Evolutionary conservation across 805 yeast genomes (phyloP), one percentile per base, ranked within the genome.

Genomic region (Wickerhamiella kurtzmanii): DNA sequence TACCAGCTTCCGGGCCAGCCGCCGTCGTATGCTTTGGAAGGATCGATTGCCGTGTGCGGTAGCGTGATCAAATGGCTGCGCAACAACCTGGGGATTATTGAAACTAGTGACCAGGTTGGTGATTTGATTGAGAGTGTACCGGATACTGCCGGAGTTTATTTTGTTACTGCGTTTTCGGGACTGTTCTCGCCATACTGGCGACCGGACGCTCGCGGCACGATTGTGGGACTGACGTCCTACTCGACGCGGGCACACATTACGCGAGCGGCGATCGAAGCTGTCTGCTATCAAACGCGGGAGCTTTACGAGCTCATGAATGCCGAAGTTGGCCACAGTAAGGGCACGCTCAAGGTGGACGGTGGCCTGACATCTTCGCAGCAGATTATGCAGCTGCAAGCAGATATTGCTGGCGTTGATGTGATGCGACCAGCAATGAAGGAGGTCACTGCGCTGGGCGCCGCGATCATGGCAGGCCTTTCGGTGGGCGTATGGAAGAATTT

Each of bases 131-230:
- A 82, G 21, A 80, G 78, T 57, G 95, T 85, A 36, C 71, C 74
- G 21, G 77, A 82, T 61, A 72, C 89, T 16, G 95, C 92, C 44
- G 96, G 96, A 37, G 96, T 88, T 21, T 87, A 85, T 36, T 88
- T 88, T 60, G 94, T 88, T 41, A 95, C 97, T 25, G 96, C 96
- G 2, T 86, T 88, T 62, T 80, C 88, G 28, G 97, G 97, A 5
- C 70, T 88, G 47, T 88, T 84, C 65, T 95, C 96, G 2, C 97
- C 97, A 18, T 86, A 88, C 67, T 88, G 97, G 97, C 86, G 84
- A 60, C 76, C 88, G 13, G 84, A 83, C 45, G 86, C 95, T 4
- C 77, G 95, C 53, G 97, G 96, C 44, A 81, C 95, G 32, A 82
- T 89, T 41, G 79, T 87, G 62, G 97, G 97, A 36, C 74, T 88